Base-by-base conservation (phyloP, 331 rosid species). In the Acacia pycnantha region DNA sequence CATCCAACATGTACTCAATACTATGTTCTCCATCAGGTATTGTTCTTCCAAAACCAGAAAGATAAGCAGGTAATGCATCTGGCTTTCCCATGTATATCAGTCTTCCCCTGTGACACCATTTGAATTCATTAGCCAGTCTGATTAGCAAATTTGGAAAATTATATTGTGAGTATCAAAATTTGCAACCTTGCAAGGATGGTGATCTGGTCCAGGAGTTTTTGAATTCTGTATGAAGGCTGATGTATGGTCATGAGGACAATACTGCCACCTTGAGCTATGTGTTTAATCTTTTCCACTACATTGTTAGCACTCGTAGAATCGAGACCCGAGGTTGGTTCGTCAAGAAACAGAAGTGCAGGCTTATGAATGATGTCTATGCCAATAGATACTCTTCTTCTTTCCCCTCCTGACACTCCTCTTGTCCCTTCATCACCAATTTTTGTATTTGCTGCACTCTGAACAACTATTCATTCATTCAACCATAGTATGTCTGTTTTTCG, bases 261-360 rank as follows among this genome's bases (percentile, higher is more conserved):
- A 87, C 97, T 91, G 22, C 97, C 97, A 33, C 86, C 89, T 72
- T 81, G 90, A 84, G 98, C 98, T 31, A 95, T 95, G 82, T 89
- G 95, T 82, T 93, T 95, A 64, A 95, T 92, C 83, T 93, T 95
- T 73, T 95, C 98, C 62, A 93, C 98, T 0, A 93, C 97, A 81
- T 93, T 93, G 76, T 85, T 87, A 74, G 97, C 98, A 72, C 97
- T 95, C 0, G 95, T 93, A 10, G 98, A 95, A 85, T 95, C 98
- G 6, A 95, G 91, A 43, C 98, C 98, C 13, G 97, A 90, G 88
- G 98, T 95, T 50, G 98, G 97, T 80, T 95, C 98, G 14, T 95
- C 98, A 4, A 93, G 91, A 85, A 95, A 93, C 56, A 95, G 79
- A 77, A 95, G 86, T 5, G 94, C 82, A 68, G 98, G 95, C 62